phyloP scores from a whole-genome alignment of 768 basidiomycete genomes.

The Pleurotus tuber-regium region DNA sequence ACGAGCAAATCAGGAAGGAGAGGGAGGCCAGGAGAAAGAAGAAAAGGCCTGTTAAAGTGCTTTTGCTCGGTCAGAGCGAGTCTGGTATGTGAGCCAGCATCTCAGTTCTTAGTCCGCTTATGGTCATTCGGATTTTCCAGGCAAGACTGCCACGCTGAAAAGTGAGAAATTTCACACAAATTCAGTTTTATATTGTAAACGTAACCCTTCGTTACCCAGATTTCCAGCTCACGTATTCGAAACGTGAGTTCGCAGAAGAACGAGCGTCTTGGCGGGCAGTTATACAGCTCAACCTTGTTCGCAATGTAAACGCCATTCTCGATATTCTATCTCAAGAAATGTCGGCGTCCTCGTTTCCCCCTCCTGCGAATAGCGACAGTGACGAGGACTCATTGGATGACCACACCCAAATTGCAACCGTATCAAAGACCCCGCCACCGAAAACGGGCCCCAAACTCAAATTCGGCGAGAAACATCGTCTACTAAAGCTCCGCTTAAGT shows the following conservation, averaged over 20 bases:
- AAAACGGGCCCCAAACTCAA: slow-evolving; percentile 25
- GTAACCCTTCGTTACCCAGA: slow-evolving; percentile 33
- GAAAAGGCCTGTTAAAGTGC: slow-evolving; percentile 68
- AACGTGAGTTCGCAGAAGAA: slow-evolving; percentile 67
- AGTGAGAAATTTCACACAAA: slow-evolving; percentile 38
- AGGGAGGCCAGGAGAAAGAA: slow-evolving; percentile 54
- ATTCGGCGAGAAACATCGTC: slow-evolving; percentile 62
- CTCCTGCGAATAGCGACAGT: slow-evolving; percentile 21
- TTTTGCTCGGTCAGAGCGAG: slow-evolving; percentile 56
- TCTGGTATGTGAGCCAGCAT: slow-evolving; percentile 5
- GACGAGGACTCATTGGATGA: slow-evolving; percentile 40
- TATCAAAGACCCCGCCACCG: slow-evolving; percentile 35
- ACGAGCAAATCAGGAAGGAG: slow-evolving; percentile 68
- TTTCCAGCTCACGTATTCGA: slow-evolving; percentile 75
- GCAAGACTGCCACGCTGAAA: slow-evolving; percentile 79
- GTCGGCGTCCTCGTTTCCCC: slow-evolving; percentile 31
- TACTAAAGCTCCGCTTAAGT: slow-evolving; percentile 54
- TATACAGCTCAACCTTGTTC: slow-evolving; percentile 77
- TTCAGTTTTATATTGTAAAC: background rate
- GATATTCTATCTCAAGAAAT: slow-evolving; percentile 58
- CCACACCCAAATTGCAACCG: slow-evolving; percentile 29
- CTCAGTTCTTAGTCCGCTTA: slow-evolving; percentile 7
- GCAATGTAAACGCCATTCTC: slow-evolving; percentile 65
- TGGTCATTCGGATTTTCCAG: slow-evolving; percentile 26
- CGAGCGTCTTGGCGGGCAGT: slow-evolving; percentile 71